A percentile compares a stretch with the other conserved stretches of the same genome.
phyloP scores from a whole-genome alignment of 139 green algal genomes.

The Limnomonas spitsbergensis region DNA sequence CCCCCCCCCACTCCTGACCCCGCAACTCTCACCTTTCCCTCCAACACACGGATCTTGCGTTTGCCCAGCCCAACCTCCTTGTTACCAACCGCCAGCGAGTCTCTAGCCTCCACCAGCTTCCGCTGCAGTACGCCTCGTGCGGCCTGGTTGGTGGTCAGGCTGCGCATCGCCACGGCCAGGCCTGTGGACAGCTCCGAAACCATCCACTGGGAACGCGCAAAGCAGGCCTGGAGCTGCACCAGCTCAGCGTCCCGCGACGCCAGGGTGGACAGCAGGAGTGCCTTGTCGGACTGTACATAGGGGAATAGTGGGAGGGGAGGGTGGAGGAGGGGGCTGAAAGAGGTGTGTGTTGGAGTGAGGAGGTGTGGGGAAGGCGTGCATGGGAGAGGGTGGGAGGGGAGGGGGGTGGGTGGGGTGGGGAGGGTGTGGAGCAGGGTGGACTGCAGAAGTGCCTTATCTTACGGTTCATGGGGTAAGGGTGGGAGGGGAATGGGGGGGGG shows the following conservation, averaged over 20 bases:
- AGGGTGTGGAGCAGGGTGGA: no score
- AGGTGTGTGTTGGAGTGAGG: no score
- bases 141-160: not conserved
- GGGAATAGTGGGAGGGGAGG: no score
- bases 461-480: no score
- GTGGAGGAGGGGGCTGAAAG: no score
- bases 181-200: not conserved
- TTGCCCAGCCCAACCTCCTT: not conserved
- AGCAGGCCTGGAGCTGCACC: not conserved
- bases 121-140: not conserved
- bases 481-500: no score
- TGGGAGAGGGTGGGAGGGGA: no score
- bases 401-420: no score
- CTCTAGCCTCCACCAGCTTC: not conserved
- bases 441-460: no score
- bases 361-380: no score
- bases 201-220: not conserved
- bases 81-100: not conserved
- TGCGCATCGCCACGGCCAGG: not conserved
- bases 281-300: not conserved
- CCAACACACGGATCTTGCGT: not conserved
- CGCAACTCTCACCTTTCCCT: conserved; percentile 13
- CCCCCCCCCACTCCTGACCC: no score
- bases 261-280: not conserved
- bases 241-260: not conserved